Conservation (phyloP, 2,329 filamentous ascomycete species). For the Dactylellina sp. region DNA sequence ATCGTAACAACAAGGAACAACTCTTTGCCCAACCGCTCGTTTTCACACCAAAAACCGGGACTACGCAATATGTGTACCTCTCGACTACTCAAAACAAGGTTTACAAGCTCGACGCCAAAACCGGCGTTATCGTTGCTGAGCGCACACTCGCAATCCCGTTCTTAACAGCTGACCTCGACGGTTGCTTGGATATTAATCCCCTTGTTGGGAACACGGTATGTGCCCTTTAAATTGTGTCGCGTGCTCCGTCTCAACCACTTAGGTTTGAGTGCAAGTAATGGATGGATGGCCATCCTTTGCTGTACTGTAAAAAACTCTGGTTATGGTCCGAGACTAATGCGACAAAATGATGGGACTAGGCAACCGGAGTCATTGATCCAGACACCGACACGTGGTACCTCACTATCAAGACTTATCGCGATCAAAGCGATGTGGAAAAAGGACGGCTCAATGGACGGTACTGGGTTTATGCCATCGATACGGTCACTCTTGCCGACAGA, state of each 20-base stretch:
- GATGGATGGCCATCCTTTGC: too few relatives aligned
- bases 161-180: slow-evolving; percentile 65
- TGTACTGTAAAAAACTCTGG: too few relatives aligned
- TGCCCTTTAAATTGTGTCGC: background rate
- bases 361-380: slow-evolving; percentile 69
- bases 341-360: too few relatives aligned
- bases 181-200: slow-evolving; percentile 67
- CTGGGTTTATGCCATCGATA: slow-evolving; percentile 66
- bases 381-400: slow-evolving; percentile 68
- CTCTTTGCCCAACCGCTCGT: slow-evolving; percentile 69
- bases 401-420: slow-evolving; percentile 67
- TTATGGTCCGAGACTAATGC: too few relatives aligned
- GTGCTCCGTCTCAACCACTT: background rate
- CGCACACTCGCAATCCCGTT: slow-evolving; percentile 68
- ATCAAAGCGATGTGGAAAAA: slow-evolving; percentile 63
- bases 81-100: slow-evolving; percentile 72
- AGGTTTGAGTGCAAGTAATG: too few relatives aligned
- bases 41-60: slow-evolving; percentile 67
- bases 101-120: slow-evolving; percentile 70
- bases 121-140: slow-evolving; percentile 67
- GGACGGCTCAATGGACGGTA: slow-evolving; percentile 66
- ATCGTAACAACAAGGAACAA: slow-evolving; percentile 68
- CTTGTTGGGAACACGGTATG: slow-evolving; percentile 65
- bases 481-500: slow-evolving; percentile 65
- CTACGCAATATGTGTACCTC: slow-evolving; percentile 69